A percentile compares a stretch with the other conserved stretches of the same genome.
phyloP scores from a whole-genome alignment of 2,329 filamentous ascomycete genomes.

The Trichoderma atroviride region DNA sequence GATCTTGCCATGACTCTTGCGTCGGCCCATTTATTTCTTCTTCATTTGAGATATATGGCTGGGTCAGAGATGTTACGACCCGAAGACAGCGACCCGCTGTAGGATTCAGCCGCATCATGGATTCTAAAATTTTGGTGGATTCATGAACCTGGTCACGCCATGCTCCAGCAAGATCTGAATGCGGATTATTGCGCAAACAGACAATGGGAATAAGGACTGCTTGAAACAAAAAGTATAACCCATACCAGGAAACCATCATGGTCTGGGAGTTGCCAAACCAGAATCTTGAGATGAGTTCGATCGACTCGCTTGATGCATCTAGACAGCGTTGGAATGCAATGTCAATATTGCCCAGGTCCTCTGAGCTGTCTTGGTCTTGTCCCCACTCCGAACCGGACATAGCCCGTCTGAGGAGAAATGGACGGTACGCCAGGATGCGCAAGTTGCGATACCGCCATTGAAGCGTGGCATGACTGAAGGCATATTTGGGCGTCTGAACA shows the following conservation, averaged over 20 bases:
- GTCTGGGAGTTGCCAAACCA: slow-evolving; percentile 1
- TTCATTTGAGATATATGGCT: background rate
- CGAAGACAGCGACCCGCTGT: background rate
- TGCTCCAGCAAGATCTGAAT: too few relatives aligned
- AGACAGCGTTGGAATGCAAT: slow-evolving; percentile 1
- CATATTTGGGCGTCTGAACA: background rate
- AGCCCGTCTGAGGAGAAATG: background rate
- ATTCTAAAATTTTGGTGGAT: too few relatives aligned
- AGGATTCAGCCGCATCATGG: too few relatives aligned
- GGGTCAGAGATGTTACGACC: background rate
- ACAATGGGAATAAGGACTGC: slow-evolving; percentile 5
- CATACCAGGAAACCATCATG: slow-evolving; percentile 2
- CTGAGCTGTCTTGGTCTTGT: background rate
- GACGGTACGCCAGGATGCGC: slow-evolving; percentile 5
- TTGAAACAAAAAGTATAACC: slow-evolving; percentile 4
- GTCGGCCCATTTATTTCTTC: slow-evolving; percentile 2
- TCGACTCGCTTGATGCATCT: background rate
- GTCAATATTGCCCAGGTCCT: too few relatives aligned
- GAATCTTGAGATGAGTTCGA: slow-evolving; percentile 1
- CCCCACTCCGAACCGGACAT: slow-evolving; percentile 1
- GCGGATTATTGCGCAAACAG: slow-evolving; percentile 1
- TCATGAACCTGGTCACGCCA: too few relatives aligned
- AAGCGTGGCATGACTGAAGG: background rate
- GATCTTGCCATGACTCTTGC: slow-evolving; percentile 10
- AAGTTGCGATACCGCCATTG: slow-evolving; percentile 14